Base-by-base conservation (phyloP, 2,329 filamentous ascomycete species). In the Colletotrichum camelliae region DNA sequence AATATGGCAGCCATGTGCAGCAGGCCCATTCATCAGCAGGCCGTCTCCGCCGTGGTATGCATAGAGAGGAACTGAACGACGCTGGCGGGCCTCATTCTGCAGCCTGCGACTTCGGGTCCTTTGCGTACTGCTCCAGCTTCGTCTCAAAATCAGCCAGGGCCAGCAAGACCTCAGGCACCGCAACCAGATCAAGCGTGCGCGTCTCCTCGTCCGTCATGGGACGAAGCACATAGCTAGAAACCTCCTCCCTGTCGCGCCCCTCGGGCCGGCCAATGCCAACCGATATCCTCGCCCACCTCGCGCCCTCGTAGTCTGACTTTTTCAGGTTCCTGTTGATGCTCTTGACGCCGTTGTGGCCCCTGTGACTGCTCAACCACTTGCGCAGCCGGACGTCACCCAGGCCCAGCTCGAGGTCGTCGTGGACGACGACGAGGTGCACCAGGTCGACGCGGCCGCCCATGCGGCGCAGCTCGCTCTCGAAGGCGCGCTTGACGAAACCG, bases 191-290 rank as follows among this genome's bases (percentile, higher is more conserved):
- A 58, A 95, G 83, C 16, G 86, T 82, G 24, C 82, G 81, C 81
- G 87, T 86, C 81, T 94, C 89, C 13, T 82, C 80, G 9, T 80
- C 77, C 12, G 88, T 89, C 88, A 97, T 92, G 80, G 91, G 91
- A 73, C 88, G 88, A 79, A 98, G 85, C 58, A 98, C 96, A 86
- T 96, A 98, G 29, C 91, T 87, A 58, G 93, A 91, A 12, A 98
- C 96, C 3, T 91, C 91, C 52, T 87, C 85, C 27, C 88, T 87
- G 66, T 95, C 93, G 77, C 96, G 89, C 77, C 90, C 93, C 61
- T 86, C 87, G 0, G 96, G 96, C 61, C 97, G 87, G n/a, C 95
- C 96, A 85, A 98, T 98, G 0, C 97, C 97, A 15, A 98, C 87
- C 0, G 94, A 93, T 67, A 98, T 91, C 74, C 94, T 88, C 77